These are phyloP conservation scores for Neurospora sp. DNA, from an alignment of 2,329 filamentous ascomycete species.

Conservation along the genomic window DNA sequence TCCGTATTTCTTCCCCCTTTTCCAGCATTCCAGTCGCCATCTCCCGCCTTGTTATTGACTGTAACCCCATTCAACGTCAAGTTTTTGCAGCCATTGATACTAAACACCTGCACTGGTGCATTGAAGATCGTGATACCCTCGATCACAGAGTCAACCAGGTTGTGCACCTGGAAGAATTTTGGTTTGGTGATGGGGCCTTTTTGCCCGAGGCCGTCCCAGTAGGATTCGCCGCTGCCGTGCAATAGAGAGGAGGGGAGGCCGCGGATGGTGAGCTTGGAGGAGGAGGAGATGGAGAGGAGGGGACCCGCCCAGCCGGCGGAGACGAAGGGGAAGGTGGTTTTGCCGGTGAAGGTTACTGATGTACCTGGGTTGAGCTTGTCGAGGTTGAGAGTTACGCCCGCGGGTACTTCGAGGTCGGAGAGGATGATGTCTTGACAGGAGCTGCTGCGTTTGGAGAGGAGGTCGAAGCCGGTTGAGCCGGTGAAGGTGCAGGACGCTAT, in stretches of 20 bases:
- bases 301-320: conserved; percentile 50
- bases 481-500: not conserved
- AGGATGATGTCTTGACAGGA: conserved; percentile 34
- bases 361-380: conserved; percentile 42
- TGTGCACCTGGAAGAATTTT: conserved; percentile 49
- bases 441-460: conserved; percentile 40
- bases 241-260: conserved; percentile 42
- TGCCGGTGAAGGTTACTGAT: conserved; percentile 52
- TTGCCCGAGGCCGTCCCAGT: conserved; percentile 52
- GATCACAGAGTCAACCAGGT: conserved; percentile 40
- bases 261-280: conserved; percentile 37
- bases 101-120: conserved; percentile 44
- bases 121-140: conserved; percentile 41
- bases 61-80: conserved; percentile 39
- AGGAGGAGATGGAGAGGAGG: conserved; percentile 51
- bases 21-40: conserved; percentile 15
- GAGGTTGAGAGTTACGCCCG: conserved; percentile 49
- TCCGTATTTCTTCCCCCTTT: conserved; percentile 44
- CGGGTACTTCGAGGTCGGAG: conserved; percentile 43
- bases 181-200: conserved; percentile 56
- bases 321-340: conserved; percentile 57
- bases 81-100: conserved; percentile 31
- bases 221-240: conserved; percentile 45
- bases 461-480: conserved; percentile 21
- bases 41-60: conserved; percentile 48